Base-by-base conservation (phyloP, 441 rosid genomes). In the Aleurites moluccanus region DNA sequence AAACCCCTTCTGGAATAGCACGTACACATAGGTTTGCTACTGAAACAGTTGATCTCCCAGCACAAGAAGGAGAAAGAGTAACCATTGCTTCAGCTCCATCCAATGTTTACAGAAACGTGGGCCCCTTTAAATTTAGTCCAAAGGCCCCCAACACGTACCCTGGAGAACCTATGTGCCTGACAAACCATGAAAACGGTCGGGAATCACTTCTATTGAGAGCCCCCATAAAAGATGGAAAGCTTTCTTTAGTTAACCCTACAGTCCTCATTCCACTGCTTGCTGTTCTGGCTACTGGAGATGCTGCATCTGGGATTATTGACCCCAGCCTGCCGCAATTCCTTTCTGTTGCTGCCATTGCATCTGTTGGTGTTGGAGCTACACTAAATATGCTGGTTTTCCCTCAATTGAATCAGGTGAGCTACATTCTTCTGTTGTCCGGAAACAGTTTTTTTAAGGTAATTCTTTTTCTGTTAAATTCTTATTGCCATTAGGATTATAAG, bases 21-120 rank as follows among this genome's bases (percentile, higher is more conserved):
- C 88, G 95, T 40, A 91, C 98, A 40, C 95, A 95, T 80, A 84
- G 89, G 73, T 93, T 95, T 88, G 97, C 98, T 73, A 93, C 97
- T 63, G 94, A 88, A 85, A 91, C 95, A 28, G 95, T 87, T 67
- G 93, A 91, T 52, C 96, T 93, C 68, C 98, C 98, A 62, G 97
- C 98, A 23, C 96, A 90, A 82, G 92, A 88, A 80, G 94, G 97
- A 78, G 97, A 95, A 84, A 89, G 98, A 79, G 97, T 91, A 74
- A 93, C 99, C 56, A 80, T 93, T 85, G 85, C 90, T 77, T 93
- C 92, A 62, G 91, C 95, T 72, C 98, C 99, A 77, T 83, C 90
- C 50, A 82, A 84, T 83, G 84, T 85, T 74, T 91, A 85, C 71
- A 88, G 95, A 82, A 90, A 85, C 75, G 86, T 90, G 15, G 99